These are phyloP conservation scores for Bolboschoenoplectus hybrid DNA, from an alignment of 202 grass and related monocot species.

Conservation along the genomic window DNA sequence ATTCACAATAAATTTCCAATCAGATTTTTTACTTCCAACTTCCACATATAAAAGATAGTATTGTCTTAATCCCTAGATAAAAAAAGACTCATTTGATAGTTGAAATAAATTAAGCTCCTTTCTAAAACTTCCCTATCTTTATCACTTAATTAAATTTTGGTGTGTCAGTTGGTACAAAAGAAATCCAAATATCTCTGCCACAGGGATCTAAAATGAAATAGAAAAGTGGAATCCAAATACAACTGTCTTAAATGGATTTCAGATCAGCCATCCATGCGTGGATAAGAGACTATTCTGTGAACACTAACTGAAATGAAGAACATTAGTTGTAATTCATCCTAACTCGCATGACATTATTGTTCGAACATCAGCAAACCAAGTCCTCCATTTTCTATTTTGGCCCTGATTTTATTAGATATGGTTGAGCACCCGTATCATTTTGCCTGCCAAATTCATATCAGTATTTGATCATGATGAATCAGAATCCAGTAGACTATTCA, in stretches of 20 bases:
- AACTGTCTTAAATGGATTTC: not conserved
- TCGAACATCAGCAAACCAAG: not conserved
- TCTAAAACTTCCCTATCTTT: not conserved
- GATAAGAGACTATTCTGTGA: not conserved
- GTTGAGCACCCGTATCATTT: not conserved
- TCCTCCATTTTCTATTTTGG: not conserved
- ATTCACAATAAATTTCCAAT: too few species aligned
- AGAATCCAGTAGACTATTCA: not conserved
- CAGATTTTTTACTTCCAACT: too few species aligned
- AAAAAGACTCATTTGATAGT: not conserved
- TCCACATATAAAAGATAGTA: not conserved
- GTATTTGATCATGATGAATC: slow-evolving; percentile 7
- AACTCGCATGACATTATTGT: not conserved
- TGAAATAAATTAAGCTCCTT: not conserved
- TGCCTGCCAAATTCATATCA: not conserved
- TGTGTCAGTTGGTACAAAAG: not conserved
- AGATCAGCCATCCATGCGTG: not conserved
- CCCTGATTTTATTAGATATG: not conserved
- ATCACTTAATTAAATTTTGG: not conserved
- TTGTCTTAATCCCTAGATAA: not conserved
- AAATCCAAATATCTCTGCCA: not conserved
- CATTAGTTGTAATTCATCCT: not conserved
- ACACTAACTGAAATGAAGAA: not conserved
- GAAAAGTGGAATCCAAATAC: not conserved
- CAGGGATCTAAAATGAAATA: not conserved